phyloP scores from a whole-genome alignment of 2,329 filamentous ascomycete species.

The Aspergillus sojae region DNA sequence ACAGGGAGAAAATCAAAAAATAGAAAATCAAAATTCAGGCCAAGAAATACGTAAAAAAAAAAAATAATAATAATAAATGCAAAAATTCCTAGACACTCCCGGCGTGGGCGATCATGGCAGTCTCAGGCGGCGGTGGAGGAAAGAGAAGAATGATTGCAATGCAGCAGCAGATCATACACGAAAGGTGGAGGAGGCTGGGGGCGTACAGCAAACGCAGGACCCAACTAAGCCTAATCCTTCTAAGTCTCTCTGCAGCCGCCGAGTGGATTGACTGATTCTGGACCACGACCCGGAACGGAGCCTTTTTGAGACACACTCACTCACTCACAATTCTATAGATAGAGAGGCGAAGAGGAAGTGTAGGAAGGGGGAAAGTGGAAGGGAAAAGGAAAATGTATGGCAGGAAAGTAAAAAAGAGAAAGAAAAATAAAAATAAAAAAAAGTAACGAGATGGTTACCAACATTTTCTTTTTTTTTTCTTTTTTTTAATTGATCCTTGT shows the following conservation, averaged over 20 bases:
- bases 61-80: slow-evolving; percentile 25
- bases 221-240: slow-evolving; percentile 17
- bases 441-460: not conserved
- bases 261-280: slow-evolving; percentile 16
- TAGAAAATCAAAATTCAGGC: slow-evolving; percentile 27
- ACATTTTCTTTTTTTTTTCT: not conserved
- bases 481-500: slow-evolving; percentile 7
- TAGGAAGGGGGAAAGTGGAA: not conserved
- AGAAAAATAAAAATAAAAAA: not conserved
- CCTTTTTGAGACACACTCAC: not conserved
- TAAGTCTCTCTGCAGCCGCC: slow-evolving; percentile 16
- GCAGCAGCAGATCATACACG: slow-evolving; percentile 27
- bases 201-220: slow-evolving; percentile 25
- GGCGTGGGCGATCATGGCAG: slow-evolving; percentile 11
- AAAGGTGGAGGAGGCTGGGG: slow-evolving; percentile 32
- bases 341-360: not conserved
- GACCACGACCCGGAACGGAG: slow-evolving; percentile 13
- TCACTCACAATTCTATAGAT: not conserved
- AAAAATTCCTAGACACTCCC: slow-evolving; percentile 19
- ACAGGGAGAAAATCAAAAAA: slow-evolving; percentile 15
- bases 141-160: slow-evolving; percentile 18
- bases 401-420: not conserved
- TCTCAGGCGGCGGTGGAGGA: slow-evolving; percentile 16
- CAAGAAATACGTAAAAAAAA: slow-evolving; percentile 10
- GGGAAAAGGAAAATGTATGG: not conserved